Base-by-base conservation (phyloP, 495 filamentous ascomycete species). In the Pyrenopolyporus hunteri region DNA sequence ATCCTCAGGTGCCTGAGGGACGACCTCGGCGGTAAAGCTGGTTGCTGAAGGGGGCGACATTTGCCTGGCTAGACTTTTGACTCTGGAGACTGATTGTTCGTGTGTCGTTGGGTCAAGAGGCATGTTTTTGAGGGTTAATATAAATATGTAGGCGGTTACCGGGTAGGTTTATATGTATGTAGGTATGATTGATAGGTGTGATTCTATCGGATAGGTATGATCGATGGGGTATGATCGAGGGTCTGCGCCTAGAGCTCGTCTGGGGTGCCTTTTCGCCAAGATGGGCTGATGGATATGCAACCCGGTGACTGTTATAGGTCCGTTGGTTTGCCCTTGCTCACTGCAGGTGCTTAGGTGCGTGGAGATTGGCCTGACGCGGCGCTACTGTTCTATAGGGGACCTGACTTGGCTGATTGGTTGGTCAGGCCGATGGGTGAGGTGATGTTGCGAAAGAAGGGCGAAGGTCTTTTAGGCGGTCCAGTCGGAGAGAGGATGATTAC, bases 1-100 rank as follows among this genome's bases (percentile, higher is more conserved):
- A 76, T 99, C 94, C 71, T 96, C 91, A 32, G 95, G 92, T 40
- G 95, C 94, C 67, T 92, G 86, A 65, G 93, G 89, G 17, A 99
- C 91, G 54, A 81, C 81, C 70, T 90, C 85, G 50, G 89, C 77
- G 32, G 86, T 82, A 76, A 98, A 98, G 48, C 84, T 85, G 56
- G 91, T 88, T 49, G 83, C 69, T 62, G 74, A 69, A 32, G 69
- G 63, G 2, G 66, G 55, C 56, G 69, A 61, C 69, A 71, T 71
- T 35, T 71, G 69, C 57, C 50, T 63, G 8, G 42, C 67, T 68
- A 70, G 17, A 22, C 57, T 70, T 33, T 71, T 63, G 16, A 71
- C 63, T 67, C 69, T 59, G 23, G 66, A 63, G 13, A 65, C 49
- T 40, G 69, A 67, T 57, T 67, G 66, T 28, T 19, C 49, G 54